Evolutionary conservation across 768 basidiomycete species (phyloP), one percentile per base, ranked within the genome.

Genomic region (Clitopilus hobsonii): DNA sequence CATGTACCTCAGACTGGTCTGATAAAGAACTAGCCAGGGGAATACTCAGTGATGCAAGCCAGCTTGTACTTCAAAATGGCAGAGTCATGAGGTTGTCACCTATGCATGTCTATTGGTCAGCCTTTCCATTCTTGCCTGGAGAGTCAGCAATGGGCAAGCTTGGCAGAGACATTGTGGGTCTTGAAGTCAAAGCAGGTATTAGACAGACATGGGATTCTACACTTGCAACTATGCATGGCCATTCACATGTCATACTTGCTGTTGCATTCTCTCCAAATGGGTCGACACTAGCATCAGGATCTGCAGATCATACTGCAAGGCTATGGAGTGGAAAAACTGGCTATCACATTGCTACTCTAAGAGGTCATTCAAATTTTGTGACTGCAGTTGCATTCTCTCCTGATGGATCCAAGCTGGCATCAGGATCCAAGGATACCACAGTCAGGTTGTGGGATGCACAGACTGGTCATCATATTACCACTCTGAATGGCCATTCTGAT

Each of bases 231-330:
- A 50, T 53, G 23, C 38, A 30, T n/a, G 52, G 52, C 27, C 56
- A 57, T 29, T 28, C 32, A 25, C 7, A 26, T n/a, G 23, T 11
- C 11, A n/a, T 57, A 20, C 27, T 29, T 28, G 53, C 30, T 24
- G 52, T 54, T 49, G 24, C 22, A 48, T 57, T 36, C 23, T 57
- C 52, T 23, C 56, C 56, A 1, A 38, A 32, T 16, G 52, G 52
- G 18, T 29, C 27, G 25, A 7, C 50, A 13, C 28, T 57, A 16
- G 56, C 52, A 3, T 49, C 56, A n/a, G 51, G 22, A 16, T 53
- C 52, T 36, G 10, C 13, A 4, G 32, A 36, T 3, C 32, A 36
- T n/a, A 36, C 8, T 14, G 8, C n/a, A 4, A 4, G 32, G 13
- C 32, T 36, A n/a, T 36, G 32, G 32, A 10, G n/a, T 36, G 32